Conservation (phyloP, 495 filamentous ascomycete genomes). For the Recurvomyces mirabilis region DNA sequence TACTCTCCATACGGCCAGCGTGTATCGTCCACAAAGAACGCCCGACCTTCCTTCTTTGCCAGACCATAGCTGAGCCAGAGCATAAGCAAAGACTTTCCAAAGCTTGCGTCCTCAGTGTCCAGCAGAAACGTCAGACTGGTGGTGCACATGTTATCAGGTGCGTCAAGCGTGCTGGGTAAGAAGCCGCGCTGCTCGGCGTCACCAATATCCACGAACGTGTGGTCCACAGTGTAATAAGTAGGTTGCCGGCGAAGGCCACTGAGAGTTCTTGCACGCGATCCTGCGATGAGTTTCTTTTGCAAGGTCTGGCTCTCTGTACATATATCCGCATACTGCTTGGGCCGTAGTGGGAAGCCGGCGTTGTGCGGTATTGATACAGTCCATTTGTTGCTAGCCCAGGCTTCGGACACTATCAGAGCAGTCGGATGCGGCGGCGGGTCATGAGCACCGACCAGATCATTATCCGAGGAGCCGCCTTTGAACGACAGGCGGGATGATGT, state of each 20-base stretch:
- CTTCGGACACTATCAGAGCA: slow-evolving; percentile 47
- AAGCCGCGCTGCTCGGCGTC: slow-evolving; percentile 38
- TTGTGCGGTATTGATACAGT: slow-evolving; percentile 55
- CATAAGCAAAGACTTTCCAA: slow-evolving; percentile 58
- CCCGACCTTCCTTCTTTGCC: slow-evolving; percentile 53
- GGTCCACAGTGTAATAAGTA: slow-evolving; percentile 47
- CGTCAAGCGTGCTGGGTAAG: not conserved
- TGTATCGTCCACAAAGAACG: slow-evolving; percentile 67
- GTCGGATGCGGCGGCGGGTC: slow-evolving; percentile 45
- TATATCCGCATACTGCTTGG: slow-evolving; percentile 47
- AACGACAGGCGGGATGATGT: not conserved
- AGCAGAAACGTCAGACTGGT: slow-evolving; percentile 59
- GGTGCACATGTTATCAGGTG: slow-evolving; percentile 44
- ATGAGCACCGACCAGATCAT: slow-evolving; percentile 34
- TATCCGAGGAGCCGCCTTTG: slow-evolving; percentile 18
- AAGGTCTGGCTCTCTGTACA: slow-evolving; percentile 47
- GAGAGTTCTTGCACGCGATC: slow-evolving; percentile 33
- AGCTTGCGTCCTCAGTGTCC: slow-evolving; percentile 53
- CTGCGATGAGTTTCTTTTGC: slow-evolving; percentile 22
- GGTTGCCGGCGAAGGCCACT: slow-evolving; percentile 22
- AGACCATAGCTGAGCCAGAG: slow-evolving; percentile 69
- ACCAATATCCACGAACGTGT: slow-evolving; percentile 53
- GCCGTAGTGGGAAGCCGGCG: slow-evolving; percentile 46
- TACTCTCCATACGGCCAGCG: slow-evolving; percentile 67
- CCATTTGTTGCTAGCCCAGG: slow-evolving; percentile 47